Conservation (phyloP, 345 rosid species). For the Lepidium aucheri region DNA sequence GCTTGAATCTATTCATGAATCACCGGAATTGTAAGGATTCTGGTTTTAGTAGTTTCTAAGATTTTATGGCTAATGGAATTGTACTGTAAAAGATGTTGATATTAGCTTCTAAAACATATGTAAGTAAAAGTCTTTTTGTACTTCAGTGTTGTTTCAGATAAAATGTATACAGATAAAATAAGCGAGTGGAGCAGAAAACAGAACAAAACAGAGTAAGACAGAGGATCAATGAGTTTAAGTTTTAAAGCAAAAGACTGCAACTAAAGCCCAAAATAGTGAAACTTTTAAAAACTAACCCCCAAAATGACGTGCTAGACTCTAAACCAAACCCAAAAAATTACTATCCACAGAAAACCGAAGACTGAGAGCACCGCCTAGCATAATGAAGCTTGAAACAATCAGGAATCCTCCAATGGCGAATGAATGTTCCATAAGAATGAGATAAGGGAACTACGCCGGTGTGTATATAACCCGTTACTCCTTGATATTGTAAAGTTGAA, state of each 20-base stretch:
- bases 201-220: background rate
- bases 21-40: slow-evolving; percentile 19
- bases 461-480: no score
- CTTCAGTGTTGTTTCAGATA: background rate
- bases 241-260: background rate
- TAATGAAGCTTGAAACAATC: no score
- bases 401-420: no score
- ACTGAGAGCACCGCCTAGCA: no score
- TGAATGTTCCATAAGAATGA: no score
- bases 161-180: background rate
- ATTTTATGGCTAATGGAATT: background rate
- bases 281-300: no score
- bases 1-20: slow-evolving; percentile 45
- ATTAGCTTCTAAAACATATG: background rate
- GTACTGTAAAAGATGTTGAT: background rate
- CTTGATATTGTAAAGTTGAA: no score
- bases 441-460: no score
- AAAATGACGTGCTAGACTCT: no score
- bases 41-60: background rate
- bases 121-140: background rate
- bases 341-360: no score
- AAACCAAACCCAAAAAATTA: no score
- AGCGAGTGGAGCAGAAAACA: background rate
- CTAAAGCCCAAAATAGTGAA: no score
- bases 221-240: background rate